Base-by-base conservation (phyloP, 2,329 filamentous ascomycete genomes). In the Cordyceps tenuipes region DNA sequence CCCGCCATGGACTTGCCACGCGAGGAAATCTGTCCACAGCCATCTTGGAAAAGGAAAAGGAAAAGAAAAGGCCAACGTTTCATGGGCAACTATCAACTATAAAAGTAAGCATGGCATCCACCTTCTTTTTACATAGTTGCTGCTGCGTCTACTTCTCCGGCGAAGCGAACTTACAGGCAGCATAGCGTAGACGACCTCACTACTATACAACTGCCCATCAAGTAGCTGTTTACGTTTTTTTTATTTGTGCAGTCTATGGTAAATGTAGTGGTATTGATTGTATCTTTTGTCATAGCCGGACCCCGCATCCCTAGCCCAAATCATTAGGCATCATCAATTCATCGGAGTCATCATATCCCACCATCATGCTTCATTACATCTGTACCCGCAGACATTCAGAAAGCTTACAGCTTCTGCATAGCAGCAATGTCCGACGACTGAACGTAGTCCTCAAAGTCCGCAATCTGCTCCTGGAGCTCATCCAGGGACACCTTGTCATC, bases 401-500 rank as follows among this genome's bases (percentile, higher is more conserved):
- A 51, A 59, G 51, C 54, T 62, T 60, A 64, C 58, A 67, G 63
- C 64, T 65, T 65, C 62, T 63, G 63, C 62, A 65, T 66, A 55
- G 64, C 63, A 58, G 57, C 61, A 41, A 49, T 39, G n/a, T 52
- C 59, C 60, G 17, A 64, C 3, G 53, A 65, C 86, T 99, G 94
- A 73, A 99, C 91, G 76, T 90, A 88, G 75, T 99, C 94, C 82
- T 97, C 94, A 70, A 92, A 84, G 68, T 84, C 90, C 72, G 73
- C 64, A 70, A 97, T 95, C 81, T 89, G 71, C 74, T 90, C 86
- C 83, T 96, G 85, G 68, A 99, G 87, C 64, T 97, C 93, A 68
- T 88, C 84, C 66, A 90, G 76, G 67, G 90, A 92, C 73, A 99
- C 77, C 85, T 97, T 97, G 67, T 97, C 93, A 75, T 99, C 94